Percentiles rank a stretch among this genome's conserved stretches.
These are phyloP conservation scores for Trichoderma polysporum DNA, from an alignment of 2,329 filamentous ascomycete genomes.

Conservation along the genomic window DNA sequence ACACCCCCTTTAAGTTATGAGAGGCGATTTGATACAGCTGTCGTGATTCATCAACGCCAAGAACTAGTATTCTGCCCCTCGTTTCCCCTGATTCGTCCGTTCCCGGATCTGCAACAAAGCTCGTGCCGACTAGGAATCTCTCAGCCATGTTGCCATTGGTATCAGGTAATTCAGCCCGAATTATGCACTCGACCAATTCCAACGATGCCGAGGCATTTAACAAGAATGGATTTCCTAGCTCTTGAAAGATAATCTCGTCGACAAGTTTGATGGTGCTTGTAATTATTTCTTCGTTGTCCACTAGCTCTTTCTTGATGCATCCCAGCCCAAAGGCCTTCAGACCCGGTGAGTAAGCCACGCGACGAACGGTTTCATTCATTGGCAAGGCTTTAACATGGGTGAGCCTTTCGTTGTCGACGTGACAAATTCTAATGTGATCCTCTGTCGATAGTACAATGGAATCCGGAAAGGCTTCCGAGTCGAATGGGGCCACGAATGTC, in stretches of 20 bases:
- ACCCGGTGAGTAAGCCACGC: slow-evolving; percentile 78
- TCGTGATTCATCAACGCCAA: slow-evolving; percentile 76
- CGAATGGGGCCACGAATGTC: slow-evolving; percentile 76
- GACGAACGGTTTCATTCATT: slow-evolving; percentile 78
- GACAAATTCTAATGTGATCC: slow-evolving; percentile 72
- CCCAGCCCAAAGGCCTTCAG: slow-evolving; percentile 84
- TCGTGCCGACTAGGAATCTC: slow-evolving; percentile 88
- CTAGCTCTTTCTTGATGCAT: slow-evolving; percentile 73
- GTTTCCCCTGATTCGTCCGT: slow-evolving; percentile 47
- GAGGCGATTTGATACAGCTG: slow-evolving; percentile 71
- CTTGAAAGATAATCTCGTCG: slow-evolving; percentile 84
- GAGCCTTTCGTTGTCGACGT: slow-evolving; percentile 78
- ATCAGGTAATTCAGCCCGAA: slow-evolving; percentile 70
- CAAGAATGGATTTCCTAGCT: slow-evolving; percentile 66
- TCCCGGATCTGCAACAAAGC: slow-evolving; percentile 66
- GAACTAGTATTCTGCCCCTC: slow-evolving; percentile 75
- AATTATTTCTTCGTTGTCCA: slow-evolving; percentile 70
- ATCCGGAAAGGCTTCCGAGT: slow-evolving; percentile 75
- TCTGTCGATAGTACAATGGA: slow-evolving; percentile 80
- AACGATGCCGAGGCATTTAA: slow-evolving; percentile 50
- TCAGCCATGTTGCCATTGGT: slow-evolving; percentile 60
- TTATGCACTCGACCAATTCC: slow-evolving; percentile 83
- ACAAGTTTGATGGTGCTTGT: slow-evolving; percentile 83
- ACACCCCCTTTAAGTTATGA: slow-evolving; percentile 72
- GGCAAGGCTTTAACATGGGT: slow-evolving; percentile 83